Evolutionary conservation across 805 yeast genomes (phyloP).

Genomic region (Barnettozyma californica): DNA sequence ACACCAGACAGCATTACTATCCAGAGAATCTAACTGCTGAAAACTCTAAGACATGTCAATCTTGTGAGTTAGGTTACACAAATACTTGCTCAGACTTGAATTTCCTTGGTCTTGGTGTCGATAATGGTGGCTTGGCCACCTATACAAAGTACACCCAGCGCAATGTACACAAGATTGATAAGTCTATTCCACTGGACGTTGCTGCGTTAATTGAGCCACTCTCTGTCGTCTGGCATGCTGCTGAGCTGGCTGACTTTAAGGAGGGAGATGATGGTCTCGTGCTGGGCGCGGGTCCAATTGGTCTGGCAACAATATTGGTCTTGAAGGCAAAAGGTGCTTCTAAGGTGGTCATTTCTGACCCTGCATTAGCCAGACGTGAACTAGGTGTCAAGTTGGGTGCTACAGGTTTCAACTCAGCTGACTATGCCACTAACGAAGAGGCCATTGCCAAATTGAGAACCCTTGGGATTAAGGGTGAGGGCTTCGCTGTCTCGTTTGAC

Average conservation of each 20-base stretch:
- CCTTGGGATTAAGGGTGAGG: slow-evolving; percentile 36
- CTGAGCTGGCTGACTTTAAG: slow-evolving; percentile 37
- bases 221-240: slow-evolving; percentile 57
- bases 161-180: slow-evolving; percentile 36
- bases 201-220: slow-evolving; percentile 56
- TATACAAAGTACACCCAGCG: slow-evolving; percentile 34
- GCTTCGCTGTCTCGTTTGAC: slow-evolving; percentile 48
- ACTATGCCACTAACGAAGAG: slow-evolving; percentile 22
- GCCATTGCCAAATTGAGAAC: slow-evolving; percentile 29
- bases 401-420: slow-evolving; percentile 38
- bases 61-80: slow-evolving; percentile 39
- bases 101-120: slow-evolving; percentile 45
- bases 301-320: slow-evolving; percentile 52
- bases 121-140: slow-evolving; percentile 44
- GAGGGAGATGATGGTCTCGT: slow-evolving; percentile 44
- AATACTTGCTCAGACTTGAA: slow-evolving; percentile 41
- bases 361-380: slow-evolving; percentile 55
- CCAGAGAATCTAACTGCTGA: slow-evolving; percentile 7
- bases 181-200: slow-evolving; percentile 41
- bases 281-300: slow-evolving; percentile 61
- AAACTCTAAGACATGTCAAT: slow-evolving; percentile 33
- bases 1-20: slow-evolving; percentile 30
- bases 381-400: slow-evolving; percentile 48
- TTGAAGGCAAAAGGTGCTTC: slow-evolving; percentile 43
- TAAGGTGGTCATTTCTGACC: slow-evolving; percentile 55